These are phyloP conservation scores for Lasiodiplodia theobromae DNA, from an alignment of 2,329 filamentous ascomycete species.

Conservation along the genomic window DNA sequence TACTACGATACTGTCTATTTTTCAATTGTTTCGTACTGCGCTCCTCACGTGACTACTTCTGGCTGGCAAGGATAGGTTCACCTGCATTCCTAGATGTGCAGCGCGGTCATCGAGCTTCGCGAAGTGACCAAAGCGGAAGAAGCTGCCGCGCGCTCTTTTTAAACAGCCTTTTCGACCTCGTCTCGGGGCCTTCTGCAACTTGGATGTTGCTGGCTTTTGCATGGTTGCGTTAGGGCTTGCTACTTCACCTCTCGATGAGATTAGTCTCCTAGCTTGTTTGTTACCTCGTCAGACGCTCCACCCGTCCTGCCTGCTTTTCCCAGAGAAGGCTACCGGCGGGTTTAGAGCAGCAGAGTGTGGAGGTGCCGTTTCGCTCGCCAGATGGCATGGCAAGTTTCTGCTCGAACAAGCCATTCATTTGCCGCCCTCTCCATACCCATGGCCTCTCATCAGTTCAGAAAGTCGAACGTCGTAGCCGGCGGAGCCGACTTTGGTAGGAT, in stretches of 20 bases:
- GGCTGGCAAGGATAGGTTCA: background rate
- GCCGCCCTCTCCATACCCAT: background rate
- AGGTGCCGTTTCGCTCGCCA: background rate
- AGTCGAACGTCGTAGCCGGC: conserved; percentile 17
- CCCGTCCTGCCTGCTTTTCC: background rate
- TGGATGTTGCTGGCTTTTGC: background rate
- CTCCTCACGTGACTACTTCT: background rate
- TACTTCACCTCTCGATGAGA: background rate
- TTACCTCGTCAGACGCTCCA: background rate
- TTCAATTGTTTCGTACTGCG: background rate
- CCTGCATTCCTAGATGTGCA: background rate
- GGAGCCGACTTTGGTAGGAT: conserved; percentile 1
- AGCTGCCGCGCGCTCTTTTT: background rate
- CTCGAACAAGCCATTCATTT: background rate
- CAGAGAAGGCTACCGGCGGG: background rate
- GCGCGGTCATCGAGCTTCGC: background rate
- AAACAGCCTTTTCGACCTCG: background rate
- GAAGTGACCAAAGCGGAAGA: background rate
- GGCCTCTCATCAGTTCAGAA: conserved; percentile 8
- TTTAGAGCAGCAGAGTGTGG: background rate
- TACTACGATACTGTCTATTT: background rate
- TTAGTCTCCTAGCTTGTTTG: background rate
- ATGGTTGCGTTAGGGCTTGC: conserved; percentile 7
- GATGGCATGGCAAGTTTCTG: background rate
- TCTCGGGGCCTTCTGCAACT: background rate